phyloP scores from a whole-genome alignment of 306 rosid genomes.

The Cyamopsis tetragonoloba region DNA sequence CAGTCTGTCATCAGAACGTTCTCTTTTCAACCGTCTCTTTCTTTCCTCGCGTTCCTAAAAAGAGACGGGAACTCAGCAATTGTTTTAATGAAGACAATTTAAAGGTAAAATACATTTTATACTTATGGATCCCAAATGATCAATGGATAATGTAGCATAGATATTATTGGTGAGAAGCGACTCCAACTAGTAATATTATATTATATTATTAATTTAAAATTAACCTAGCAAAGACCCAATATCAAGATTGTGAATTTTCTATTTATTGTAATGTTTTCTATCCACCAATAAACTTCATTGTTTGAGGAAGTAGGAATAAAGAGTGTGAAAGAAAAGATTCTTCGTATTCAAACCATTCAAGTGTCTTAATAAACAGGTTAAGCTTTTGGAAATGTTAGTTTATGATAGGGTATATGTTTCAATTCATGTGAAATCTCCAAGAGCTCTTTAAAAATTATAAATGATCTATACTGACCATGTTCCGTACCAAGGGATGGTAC shows the following conservation, averaged over 20 bases:
- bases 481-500: neutral
- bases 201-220: neutral
- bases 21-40: conserved; percentile 70
- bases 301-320: conserved; percentile 2
- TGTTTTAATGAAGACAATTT: neutral
- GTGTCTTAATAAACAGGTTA: too few relatives aligned
- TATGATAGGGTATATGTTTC: neutral
- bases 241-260: neutral
- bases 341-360: conserved; percentile 1
- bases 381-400: too few relatives aligned
- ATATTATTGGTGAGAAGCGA: too few relatives aligned
- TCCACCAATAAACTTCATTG: neutral
- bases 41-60: conserved; percentile 92
- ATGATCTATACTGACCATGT: neutral
- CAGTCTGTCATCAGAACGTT: conserved; percentile 70
- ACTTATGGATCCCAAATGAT: neutral
- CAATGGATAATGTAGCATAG: neutral
- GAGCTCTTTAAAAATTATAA: neutral
- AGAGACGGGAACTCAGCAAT: conserved; percentile 27
- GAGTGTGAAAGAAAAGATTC: neutral
- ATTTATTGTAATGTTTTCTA: neutral
- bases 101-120: conserved; percentile 7
- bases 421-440: neutral
- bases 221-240: neutral
- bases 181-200: too few relatives aligned